phyloP scores from a whole-genome alignment of 805 yeast species.

The Spathaspora boniae region DNA sequence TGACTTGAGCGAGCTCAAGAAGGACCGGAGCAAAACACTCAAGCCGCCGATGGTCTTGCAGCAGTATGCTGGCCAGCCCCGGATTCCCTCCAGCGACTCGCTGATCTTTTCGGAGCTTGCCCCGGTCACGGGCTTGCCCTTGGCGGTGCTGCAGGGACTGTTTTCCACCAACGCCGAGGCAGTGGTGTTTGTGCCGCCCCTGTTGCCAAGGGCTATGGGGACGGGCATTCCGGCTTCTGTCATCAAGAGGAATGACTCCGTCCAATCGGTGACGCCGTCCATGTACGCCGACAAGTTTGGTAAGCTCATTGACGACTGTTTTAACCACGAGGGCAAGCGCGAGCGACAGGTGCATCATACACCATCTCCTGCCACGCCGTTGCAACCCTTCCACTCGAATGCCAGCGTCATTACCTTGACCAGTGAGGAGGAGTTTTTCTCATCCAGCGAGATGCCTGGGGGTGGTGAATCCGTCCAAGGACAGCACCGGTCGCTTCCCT shows the following conservation, averaged over 20 bases:
- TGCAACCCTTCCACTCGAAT: conserved; percentile 7
- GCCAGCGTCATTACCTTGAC: conserved; percentile 10
- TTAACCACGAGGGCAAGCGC: conserved; percentile 8
- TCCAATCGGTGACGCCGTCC: conserved; percentile 24
- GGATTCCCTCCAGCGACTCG: conserved; percentile 4
- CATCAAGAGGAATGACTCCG: no score
- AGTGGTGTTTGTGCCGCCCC: not conserved
- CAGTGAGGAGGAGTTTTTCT: not conserved
- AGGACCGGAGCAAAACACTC: not conserved
- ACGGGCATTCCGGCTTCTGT: no score
- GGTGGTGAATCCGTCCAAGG: no score
- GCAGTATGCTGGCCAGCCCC: not conserved
- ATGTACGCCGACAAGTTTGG: conserved; percentile 25
- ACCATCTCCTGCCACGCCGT: not conserved
- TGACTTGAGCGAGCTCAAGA: not conserved
- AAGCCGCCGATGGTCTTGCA: no score
- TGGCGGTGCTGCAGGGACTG: not conserved
- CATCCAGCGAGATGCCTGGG: no score
- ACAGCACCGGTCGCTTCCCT: no score
- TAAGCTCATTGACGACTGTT: conserved; percentile 28
- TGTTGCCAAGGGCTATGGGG: no score
- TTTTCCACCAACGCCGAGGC: not conserved
- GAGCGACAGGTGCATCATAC: not conserved
- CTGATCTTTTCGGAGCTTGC: conserved; percentile 4
- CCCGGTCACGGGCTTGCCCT: not conserved